Base-by-base conservation (phyloP, 768 basidiomycete species). In the Termitomyces sp. region DNA sequence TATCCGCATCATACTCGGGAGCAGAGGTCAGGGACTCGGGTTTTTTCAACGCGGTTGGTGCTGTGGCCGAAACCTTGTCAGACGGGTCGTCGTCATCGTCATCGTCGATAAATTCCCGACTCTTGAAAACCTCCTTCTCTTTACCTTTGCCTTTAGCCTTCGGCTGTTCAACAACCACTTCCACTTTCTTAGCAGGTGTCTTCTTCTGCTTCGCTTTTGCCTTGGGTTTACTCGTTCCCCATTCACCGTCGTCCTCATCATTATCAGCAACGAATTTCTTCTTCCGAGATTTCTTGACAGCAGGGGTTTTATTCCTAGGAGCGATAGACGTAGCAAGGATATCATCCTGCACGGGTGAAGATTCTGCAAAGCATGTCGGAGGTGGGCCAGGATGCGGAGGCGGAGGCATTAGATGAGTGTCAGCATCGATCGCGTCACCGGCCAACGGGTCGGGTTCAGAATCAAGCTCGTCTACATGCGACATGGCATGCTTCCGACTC, bases 311-410 rank as follows among this genome's bases (percentile, higher is more conserved):
- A 35, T 33, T 61, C 8, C 7, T 35, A 24, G 55, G 36, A 24
- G 46, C 24, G 4, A 22, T 45, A 9, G 40, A 32, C 13, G 12
- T 33, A 39, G 52, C 22, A 2, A 22, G 52, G 24, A 24, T 46
- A 4, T 15, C 15, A 39, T 65, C 40, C 2, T 32, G 22, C 36
- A 73, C 67, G 18, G 73, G 64, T 0, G 81, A 78, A 7, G 82
- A 77, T 4, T 75, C 71, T 12, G 80, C 79, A 45, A 83, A 83
- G 66, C 81, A 83, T 18, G 78, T 78, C 3, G 76, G 74, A 36
- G 81, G 81, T 6, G 72, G 74, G 46, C 54, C 62, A 46, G 60
- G 38, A 52, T 57, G 44, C 9, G 59, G 65, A 5, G 68, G 62
- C 55, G 68, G 62, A 9, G 65, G 63, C 62, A 63, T 64, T 45